Percentiles rank a stretch among this genome's conserved stretches.
Evolutionary conservation across 2,329 filamentous ascomycete genomes (phyloP).

Genomic region (Aspergillus spinulosporus): DNA sequence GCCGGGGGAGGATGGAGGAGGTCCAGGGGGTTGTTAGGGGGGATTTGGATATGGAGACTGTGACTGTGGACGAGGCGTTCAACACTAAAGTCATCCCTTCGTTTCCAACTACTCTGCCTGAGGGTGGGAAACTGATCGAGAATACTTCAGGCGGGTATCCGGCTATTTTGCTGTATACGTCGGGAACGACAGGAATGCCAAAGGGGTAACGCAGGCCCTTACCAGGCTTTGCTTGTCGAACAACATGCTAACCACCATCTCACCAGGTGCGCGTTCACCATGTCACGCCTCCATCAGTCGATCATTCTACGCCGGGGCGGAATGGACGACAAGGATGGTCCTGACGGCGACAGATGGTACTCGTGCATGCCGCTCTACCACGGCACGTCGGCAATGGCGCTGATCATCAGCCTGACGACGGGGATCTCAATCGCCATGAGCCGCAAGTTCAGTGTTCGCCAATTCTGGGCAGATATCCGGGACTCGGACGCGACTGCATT

Average conservation of each 20-base stretch:
- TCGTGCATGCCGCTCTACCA: slow-evolving; percentile 78
- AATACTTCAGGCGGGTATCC: slow-evolving; percentile 56
- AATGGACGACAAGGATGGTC: slow-evolving; percentile 30
- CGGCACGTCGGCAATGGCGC: slow-evolving; percentile 66
- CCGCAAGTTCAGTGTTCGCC: slow-evolving; percentile 62
- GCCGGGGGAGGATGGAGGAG: slow-evolving; percentile 59
- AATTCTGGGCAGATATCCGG: slow-evolving; percentile 73
- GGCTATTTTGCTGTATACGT: slow-evolving; percentile 69
- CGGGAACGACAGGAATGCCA: slow-evolving; percentile 72
- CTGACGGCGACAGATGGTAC: slow-evolving; percentile 63
- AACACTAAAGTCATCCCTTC: slow-evolving; percentile 45
- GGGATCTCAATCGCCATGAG: slow-evolving; percentile 48
- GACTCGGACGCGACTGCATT: slow-evolving; percentile 69
- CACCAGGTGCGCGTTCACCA: slow-evolving; percentile 56
- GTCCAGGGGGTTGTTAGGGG: slow-evolving; percentile 49
- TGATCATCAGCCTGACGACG: slow-evolving; percentile 56
- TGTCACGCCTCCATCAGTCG: slow-evolving; percentile 47
- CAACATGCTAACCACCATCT: too few species aligned
- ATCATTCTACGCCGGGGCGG: slow-evolving; percentile 37
- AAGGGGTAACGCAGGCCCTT: slow-evolving; percentile 54
- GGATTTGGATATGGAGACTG: slow-evolving; percentile 60
- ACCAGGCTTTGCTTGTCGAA: too few species aligned
- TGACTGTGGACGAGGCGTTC: slow-evolving; percentile 53
- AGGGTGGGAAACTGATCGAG: slow-evolving; percentile 53
- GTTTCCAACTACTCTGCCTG: slow-evolving; percentile 52